These are phyloP conservation scores for Medicago arabica DNA, from an alignment of 306 rosid species.

Conservation along the genomic window DNA sequence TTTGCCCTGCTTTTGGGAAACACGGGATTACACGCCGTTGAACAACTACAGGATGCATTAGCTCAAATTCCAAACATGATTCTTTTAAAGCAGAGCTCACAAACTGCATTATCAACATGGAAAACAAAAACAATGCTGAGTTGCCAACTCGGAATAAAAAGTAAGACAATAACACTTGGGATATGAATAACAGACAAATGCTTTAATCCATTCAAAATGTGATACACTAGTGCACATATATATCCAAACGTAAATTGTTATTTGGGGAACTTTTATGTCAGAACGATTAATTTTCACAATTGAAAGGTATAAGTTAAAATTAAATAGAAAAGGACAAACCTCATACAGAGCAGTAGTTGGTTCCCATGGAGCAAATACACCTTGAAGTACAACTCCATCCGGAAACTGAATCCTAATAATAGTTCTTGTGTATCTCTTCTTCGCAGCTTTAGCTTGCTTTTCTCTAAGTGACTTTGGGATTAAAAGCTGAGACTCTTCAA, in stretches of 20 bases:
- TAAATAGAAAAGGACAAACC: conserved; percentile 57
- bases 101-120: conserved; percentile 58
- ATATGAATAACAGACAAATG: conserved; percentile 15
- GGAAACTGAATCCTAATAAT: conserved; percentile 89
- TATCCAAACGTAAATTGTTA: too few relatives aligned
- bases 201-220: conserved; percentile 25
- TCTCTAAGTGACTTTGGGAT: conserved; percentile 83
- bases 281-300: background rate
- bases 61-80: conserved; percentile 75
- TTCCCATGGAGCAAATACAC: conserved; percentile 81
- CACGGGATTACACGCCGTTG: conserved; percentile 73
- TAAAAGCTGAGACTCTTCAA: conserved; percentile 90
- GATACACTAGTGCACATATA: too few relatives aligned
- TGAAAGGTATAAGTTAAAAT: conserved; percentile 9
- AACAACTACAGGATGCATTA: conserved; percentile 74
- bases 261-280: too few relatives aligned
- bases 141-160: conserved; percentile 20
- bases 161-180: background rate
- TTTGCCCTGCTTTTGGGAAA: conserved; percentile 63
- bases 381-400: conserved; percentile 94
- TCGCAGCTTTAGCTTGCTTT: conserved; percentile 86
- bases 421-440: conserved; percentile 68
- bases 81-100: conserved; percentile 78
- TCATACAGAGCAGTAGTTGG: conserved; percentile 75
- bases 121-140: conserved; percentile 29